Percentiles rank a stretch among this genome's conserved stretches.
Conservation (phyloP, 306 rosid genomes). For the Prosopis cineraria region DNA sequence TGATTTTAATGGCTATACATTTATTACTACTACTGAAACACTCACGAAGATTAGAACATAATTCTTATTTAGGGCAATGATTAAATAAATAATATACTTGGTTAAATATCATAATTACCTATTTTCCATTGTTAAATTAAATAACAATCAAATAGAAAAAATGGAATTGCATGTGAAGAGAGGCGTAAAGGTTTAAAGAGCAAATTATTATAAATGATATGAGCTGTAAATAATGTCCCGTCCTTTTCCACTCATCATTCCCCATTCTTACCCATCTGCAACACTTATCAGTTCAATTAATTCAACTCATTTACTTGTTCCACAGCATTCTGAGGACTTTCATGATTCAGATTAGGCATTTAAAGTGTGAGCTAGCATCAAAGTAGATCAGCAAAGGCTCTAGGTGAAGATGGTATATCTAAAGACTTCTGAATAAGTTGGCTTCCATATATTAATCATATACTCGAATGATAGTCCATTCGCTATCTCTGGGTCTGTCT, state of each 20-base stretch:
- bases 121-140: no score
- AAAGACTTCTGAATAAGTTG: neutral
- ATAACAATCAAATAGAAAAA: no score
- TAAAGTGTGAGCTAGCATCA: neutral
- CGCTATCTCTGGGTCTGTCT: conserved; percentile 38
- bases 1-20: no score
- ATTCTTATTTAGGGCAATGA: no score
- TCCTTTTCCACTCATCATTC: conserved; percentile 5
- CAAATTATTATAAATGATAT: no score
- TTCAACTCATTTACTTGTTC: neutral
- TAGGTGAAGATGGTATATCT: conserved; percentile 4
- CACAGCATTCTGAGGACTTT: conserved; percentile 15
- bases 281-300: conserved; percentile 4
- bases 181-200: no score
- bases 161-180: no score
- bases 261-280: neutral
- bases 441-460: conserved; percentile 10
- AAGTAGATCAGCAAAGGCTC: conserved; percentile 15
- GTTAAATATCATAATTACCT: no score
- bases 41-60: no score
- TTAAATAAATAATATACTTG: no score
- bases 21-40: no score
- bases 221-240: neutral
- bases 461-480: conserved; percentile 13
- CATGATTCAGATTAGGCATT: neutral